Percentiles rank a stretch among this genome's conserved stretches.
phyloP scores from a whole-genome alignment of 176 grass and related monocot species.

The Musa beccarii region DNA sequence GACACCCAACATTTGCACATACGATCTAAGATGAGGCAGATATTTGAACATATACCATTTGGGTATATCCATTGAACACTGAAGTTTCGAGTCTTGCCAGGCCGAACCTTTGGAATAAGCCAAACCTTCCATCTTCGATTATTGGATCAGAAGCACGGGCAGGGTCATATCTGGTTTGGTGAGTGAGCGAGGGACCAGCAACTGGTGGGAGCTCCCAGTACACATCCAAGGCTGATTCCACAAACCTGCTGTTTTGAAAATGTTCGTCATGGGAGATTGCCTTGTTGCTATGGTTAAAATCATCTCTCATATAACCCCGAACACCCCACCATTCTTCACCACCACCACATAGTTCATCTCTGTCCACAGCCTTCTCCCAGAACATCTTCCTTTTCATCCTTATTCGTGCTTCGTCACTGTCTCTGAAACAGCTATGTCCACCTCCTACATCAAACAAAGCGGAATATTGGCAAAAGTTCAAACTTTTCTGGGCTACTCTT shows the following conservation, averaged over 20 bases:
- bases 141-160: constrained; percentile 57
- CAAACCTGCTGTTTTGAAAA: constrained; percentile 66
- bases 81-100: constrained; percentile 49
- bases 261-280: constrained; percentile 63
- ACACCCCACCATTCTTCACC: constrained; percentile 86
- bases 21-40: constrained; percentile 13
- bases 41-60: constrained; percentile 83
- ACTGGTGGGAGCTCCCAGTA: constrained; percentile 93
- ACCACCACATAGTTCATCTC: constrained; percentile 57
- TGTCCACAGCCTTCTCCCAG: constrained; percentile 77
- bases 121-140: constrained; percentile 67
- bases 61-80: constrained; percentile 86
- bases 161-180: constrained; percentile 90
- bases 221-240: constrained; percentile 66
- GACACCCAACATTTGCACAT: background rate
- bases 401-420: constrained; percentile 78
- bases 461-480: background rate
- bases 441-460: constrained; percentile 9
- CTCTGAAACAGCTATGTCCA: constrained; percentile 42
- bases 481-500: background rate
- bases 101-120: constrained; percentile 53
- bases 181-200: constrained; percentile 76
- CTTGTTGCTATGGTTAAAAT: constrained; percentile 80
- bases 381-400: constrained; percentile 51
- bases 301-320: constrained; percentile 57